A percentile compares a stretch with the other conserved stretches of the same genome.
Conservation (phyloP, 2,329 filamentous ascomycete genomes). For the Graphium sp. region DNA sequence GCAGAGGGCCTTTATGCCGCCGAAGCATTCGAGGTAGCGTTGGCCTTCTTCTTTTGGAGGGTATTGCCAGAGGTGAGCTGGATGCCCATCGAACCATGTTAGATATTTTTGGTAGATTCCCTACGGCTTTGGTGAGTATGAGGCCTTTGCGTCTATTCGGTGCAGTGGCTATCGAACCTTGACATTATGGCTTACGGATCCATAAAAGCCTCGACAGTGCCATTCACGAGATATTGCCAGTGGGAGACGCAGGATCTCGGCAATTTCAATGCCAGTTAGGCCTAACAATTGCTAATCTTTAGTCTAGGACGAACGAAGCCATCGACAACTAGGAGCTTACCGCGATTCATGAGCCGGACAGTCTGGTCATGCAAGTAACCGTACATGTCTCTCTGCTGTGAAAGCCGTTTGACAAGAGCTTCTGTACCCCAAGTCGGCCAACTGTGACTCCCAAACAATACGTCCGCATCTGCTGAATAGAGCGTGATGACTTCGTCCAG, state of each 20-base stretch:
- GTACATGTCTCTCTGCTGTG: conserved; percentile 20
- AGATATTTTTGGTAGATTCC: conserved; percentile 9
- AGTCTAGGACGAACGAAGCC: not conserved
- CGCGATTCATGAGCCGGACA: conserved; percentile 18
- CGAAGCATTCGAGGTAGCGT: conserved; percentile 18
- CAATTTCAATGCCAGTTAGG: conserved; percentile 18
- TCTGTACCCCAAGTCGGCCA: conserved; percentile 22
- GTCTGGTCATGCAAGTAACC: conserved; percentile 21
- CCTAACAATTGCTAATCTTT: conserved; percentile 9
- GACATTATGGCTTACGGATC: conserved; percentile 19
- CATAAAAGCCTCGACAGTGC: conserved; percentile 17
- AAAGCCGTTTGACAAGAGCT: conserved; percentile 10
- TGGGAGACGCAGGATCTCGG: conserved; percentile 17
- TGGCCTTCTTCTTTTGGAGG: conserved; percentile 14
- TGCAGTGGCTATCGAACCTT: conserved; percentile 9
- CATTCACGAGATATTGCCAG: conserved; percentile 12
- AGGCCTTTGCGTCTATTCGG: not conserved
- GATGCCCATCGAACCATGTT: conserved; percentile 10
- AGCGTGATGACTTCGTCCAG: conserved; percentile 17
- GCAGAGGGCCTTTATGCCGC: conserved; percentile 14
- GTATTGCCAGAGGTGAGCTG: conserved; percentile 10
- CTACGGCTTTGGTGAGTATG: conserved; percentile 1
- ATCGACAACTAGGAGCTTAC: not conserved
- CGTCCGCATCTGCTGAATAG: conserved; percentile 14
- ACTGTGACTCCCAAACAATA: conserved; percentile 19